Evolutionary conservation across 2,329 filamentous ascomycete species (phyloP), one percentile per base, ranked within the genome.

Genomic region (Leptographium wingfieldii): DNA sequence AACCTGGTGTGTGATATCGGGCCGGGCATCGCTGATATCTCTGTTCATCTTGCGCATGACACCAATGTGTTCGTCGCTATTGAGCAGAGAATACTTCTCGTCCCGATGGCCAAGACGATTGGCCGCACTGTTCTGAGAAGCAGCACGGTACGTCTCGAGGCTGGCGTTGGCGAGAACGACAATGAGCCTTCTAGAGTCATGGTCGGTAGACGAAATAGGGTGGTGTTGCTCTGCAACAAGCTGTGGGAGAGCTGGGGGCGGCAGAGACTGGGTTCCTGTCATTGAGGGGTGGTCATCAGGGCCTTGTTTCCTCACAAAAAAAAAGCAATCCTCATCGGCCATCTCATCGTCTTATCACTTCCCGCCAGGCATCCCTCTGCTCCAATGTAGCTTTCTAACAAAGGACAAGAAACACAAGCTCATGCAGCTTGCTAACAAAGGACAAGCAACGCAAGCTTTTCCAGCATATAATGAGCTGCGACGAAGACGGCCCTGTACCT

Each of bases 41-140:
- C 94, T 83, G 72, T 95, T 95, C 92, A 97, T 97, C 80, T 97
- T 99, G 69, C 94, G 87, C 91, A 99, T 96, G 65, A 97, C 88
- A 64, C 94, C 94, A 67, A 99, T 99, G 72, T 99, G 94, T 75
- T 99, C 94, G 71, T 99, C 94, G 74, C 92, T 96, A 80, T 99
- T 99, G 69, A 99, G 85, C 58, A 99, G 80, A 63, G 92, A 95
- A 75, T 95, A 99, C 74, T 97, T 97, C 72, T 96, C 92, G 68
- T 96, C 92, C 57, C 88, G 84, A 62, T 83, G 82, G 27, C 84
- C 79, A 77, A 72, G 84, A 74, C 75, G 85, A 75, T 71, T 82
- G 73, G 70, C 80, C 72, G 85, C 82, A 62, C 86, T 86, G 62
- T 86, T 85, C 35, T 60, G 60, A 66, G 90, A 85, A 25, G 89